Conservation (phyloP, 345 rosid genomes). For the Tarenaya hassleriana region DNA sequence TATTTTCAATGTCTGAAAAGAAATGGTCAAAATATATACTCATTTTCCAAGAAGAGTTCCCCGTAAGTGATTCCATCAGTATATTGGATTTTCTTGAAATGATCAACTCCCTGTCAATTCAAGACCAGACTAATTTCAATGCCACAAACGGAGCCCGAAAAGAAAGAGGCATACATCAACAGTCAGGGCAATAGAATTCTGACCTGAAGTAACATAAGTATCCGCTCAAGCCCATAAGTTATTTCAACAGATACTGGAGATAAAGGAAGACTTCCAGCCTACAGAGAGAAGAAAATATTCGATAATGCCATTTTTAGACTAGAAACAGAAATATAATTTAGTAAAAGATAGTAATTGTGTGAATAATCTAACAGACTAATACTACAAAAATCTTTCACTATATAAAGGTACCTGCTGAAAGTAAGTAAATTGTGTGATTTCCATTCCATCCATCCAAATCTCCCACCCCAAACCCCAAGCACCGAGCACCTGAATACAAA, state of each 20-base stretch:
- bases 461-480: constrained; percentile 99
- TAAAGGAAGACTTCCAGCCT: constrained; percentile 95
- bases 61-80: constrained; percentile 95
- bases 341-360: too few relatives aligned
- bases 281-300: constrained; percentile 17
- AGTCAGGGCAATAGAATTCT: constrained; percentile 9
- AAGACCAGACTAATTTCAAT: constrained; percentile 24
- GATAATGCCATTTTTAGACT: not conserved
- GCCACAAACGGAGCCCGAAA: constrained; percentile 16
- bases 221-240: constrained; percentile 96
- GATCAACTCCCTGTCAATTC: constrained; percentile 78
- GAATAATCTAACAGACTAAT: not conserved
- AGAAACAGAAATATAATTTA: not conserved
- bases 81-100: constrained; percentile 88
- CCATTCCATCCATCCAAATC: constrained; percentile 99
- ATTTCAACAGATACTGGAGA: constrained; percentile 94
- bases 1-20: not conserved
- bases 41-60: constrained; percentile 91
- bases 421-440: constrained; percentile 96
- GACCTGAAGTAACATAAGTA: constrained; percentile 97
- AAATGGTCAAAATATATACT: constrained; percentile 38
- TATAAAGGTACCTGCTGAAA: constrained; percentile 76
- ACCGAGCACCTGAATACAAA: constrained; percentile 76
- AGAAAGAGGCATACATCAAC: constrained; percentile 10
- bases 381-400: not conserved